These are phyloP conservation scores for Camelina neglecta DNA, from an alignment of 345 rosid genomes.

Conservation along the genomic window DNA sequence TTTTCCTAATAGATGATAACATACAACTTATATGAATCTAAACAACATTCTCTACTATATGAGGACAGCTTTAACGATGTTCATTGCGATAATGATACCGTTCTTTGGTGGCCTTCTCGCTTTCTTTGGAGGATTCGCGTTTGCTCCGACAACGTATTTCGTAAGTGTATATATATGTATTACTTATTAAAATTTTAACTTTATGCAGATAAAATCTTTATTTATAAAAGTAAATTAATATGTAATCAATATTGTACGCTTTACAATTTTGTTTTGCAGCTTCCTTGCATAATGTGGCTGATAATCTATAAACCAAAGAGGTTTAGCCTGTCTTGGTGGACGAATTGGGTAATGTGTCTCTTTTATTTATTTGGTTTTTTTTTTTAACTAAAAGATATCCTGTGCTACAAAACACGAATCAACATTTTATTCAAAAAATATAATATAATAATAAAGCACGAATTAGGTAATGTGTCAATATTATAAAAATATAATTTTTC, in stretches of 20 bases:
- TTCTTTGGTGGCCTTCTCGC: conserved; percentile 81
- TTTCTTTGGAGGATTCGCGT: conserved; percentile 84
- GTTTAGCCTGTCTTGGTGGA: conserved; percentile 66
- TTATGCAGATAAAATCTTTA: background rate
- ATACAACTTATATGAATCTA: background rate
- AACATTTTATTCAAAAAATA: too few species aligned
- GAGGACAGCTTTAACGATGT: conserved; percentile 64
- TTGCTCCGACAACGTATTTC: conserved; percentile 79
- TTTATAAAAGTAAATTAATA: background rate
- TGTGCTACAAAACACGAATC: too few species aligned
- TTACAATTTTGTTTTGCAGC: conserved; percentile 46
- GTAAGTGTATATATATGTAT: conserved; percentile 46
- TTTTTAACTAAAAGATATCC: too few species aligned
- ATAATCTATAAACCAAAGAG: conserved; percentile 62
- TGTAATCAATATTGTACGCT: background rate
- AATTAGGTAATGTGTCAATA: too few species aligned
- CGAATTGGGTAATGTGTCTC: conserved; percentile 61
- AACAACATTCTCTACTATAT: background rate
- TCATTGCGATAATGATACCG: conserved; percentile 66
- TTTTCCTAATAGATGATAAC: background rate
- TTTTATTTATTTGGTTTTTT: background rate
- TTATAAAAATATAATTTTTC: too few species aligned
- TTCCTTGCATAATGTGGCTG: conserved; percentile 82
- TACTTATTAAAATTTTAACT: background rate
- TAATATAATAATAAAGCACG: too few species aligned